These are phyloP conservation scores for Mycotypha africana DNA, from an alignment of 371 early-diverging fungal genomes.

Conservation along the genomic window DNA sequence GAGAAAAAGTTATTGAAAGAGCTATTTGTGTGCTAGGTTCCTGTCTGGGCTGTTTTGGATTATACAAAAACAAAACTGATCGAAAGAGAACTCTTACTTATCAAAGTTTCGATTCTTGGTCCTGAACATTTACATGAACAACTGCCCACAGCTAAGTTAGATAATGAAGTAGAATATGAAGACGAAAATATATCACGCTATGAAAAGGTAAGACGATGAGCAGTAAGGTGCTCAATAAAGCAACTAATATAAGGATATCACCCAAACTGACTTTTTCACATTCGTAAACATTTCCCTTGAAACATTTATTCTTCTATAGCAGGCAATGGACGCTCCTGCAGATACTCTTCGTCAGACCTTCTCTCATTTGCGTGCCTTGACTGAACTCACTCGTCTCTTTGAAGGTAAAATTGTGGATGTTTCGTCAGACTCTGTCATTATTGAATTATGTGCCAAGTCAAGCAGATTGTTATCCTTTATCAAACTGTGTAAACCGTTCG, in stretches of 20 bases:
- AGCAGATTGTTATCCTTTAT: slow-evolving; percentile 87
- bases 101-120: slow-evolving; percentile 89
- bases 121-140: slow-evolving; percentile 62
- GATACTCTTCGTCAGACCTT: slow-evolving; percentile 62
- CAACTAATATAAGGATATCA: too few relatives aligned
- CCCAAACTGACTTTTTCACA: not conserved
- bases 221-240: too few relatives aligned
- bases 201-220: slow-evolving; percentile 24
- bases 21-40: slow-evolving; percentile 48
- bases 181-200: slow-evolving; percentile 35
- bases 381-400: slow-evolving; percentile 81
- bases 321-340: slow-evolving; percentile 34
- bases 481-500: slow-evolving; percentile 88
- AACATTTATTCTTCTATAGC: too few relatives aligned
- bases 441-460: slow-evolving; percentile 87
- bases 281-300: too few relatives aligned
- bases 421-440: slow-evolving; percentile 68
- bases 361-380: slow-evolving; percentile 74
- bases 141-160: slow-evolving; percentile 32
- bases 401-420: slow-evolving; percentile 90
- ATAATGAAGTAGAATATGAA: slow-evolving; percentile 34
- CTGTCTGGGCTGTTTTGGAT: slow-evolving; percentile 96
- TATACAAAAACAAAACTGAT: slow-evolving; percentile 81
- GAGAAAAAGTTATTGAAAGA: not conserved
- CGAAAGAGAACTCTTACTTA: slow-evolving; percentile 86